Base-by-base conservation (phyloP, 2,329 filamentous ascomycete species). In the Ceratocystis harringtonii region DNA sequence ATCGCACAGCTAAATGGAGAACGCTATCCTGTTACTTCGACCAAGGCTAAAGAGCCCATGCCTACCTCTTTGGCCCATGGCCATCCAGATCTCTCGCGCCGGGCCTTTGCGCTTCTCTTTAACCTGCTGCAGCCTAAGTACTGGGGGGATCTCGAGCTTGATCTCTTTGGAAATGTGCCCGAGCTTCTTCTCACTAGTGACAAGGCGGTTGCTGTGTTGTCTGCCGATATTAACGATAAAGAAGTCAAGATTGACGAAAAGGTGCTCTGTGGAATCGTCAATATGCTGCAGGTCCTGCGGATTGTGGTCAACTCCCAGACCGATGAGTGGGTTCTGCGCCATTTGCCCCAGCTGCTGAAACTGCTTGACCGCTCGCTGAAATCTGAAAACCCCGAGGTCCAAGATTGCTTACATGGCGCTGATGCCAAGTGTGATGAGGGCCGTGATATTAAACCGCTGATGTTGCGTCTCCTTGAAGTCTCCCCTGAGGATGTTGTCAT, bases 91-190 rank as follows among this genome's bases (percentile, higher is more conserved):
- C 64, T 65, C 25, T 75, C 78, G 73, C 90, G 88, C 75, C 95
- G 90, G 74, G 87, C 91, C 1, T 83, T 97, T 71, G 80, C 86
- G 22, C 79, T 97, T 62, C 80, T 99, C 22, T 84, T 89, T 70
- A 91, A 94, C 71, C 81, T 99, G 45, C 79, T 99, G 28, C 90
- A 92, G 67, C 86, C 90, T 17, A 85, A 87, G 45, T 91, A 92
- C 72, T 99, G 94, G 95, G 88, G 86, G 44, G 92, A 97, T 71
- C 79, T 96, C 43, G 91, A 96, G 62, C 81, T 97, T 22, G 92
- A 97, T 71, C 80, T 97, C 69, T 94, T 96, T 71, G 66, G 64
- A 2, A 95, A 94, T 71, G 87, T 92, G 65, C 94, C 91, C 0
- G 92, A 96, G 69, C 84, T 89, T 52, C 88, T 96, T 65, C 78